These are phyloP conservation scores for Lactuca saligna DNA, from an alignment of 129 eudicot species.

Conservation along the genomic window DNA sequence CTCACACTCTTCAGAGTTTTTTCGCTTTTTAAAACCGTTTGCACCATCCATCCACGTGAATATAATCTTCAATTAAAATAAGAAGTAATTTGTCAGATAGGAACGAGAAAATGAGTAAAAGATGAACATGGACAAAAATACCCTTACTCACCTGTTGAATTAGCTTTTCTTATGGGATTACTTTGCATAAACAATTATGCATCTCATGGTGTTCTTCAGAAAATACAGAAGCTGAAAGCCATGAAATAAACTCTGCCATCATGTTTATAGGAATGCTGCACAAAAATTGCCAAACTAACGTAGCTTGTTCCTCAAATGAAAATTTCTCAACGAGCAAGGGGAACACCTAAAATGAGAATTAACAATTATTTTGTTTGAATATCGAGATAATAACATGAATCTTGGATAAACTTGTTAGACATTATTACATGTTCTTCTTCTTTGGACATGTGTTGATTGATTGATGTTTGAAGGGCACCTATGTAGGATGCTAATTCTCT, in stretches of 20 bases:
- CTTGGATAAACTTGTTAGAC: not conserved
- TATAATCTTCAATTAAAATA: slow-evolving; percentile 54
- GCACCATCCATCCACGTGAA: slow-evolving; percentile 96
- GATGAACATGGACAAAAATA: slow-evolving; percentile 18
- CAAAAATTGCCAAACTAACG: slow-evolving; percentile 93
- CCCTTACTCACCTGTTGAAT: slow-evolving; percentile 74
- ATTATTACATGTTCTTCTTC: slow-evolving; percentile 90
- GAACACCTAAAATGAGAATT: slow-evolving; percentile 54
- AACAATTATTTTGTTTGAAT: not conserved
- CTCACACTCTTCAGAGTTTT: slow-evolving; percentile 45
- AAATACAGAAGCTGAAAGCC: slow-evolving; percentile 95
- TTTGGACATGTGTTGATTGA: slow-evolving; percentile 98
- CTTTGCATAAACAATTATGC: slow-evolving; percentile 76
- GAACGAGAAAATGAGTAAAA: slow-evolving; percentile 25
- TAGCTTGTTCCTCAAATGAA: slow-evolving; percentile 97
- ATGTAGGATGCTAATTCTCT: slow-evolving; percentile 96
- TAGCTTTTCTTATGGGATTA: slow-evolving; percentile 89
- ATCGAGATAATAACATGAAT: not conserved
- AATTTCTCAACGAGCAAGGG: slow-evolving; percentile 93
- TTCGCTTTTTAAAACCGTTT: slow-evolving; percentile 47
- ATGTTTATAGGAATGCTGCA: slow-evolving; percentile 99
- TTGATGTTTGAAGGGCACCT: slow-evolving; percentile 95
- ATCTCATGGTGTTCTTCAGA: slow-evolving; percentile 88
- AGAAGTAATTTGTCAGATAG: slow-evolving; percentile 24
- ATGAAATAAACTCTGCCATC: slow-evolving; percentile 98